A percentile compares a stretch with the other conserved stretches of the same genome.
Evolutionary conservation across 768 basidiomycete genomes (phyloP).

Genomic region (Chalciporus chontae): DNA sequence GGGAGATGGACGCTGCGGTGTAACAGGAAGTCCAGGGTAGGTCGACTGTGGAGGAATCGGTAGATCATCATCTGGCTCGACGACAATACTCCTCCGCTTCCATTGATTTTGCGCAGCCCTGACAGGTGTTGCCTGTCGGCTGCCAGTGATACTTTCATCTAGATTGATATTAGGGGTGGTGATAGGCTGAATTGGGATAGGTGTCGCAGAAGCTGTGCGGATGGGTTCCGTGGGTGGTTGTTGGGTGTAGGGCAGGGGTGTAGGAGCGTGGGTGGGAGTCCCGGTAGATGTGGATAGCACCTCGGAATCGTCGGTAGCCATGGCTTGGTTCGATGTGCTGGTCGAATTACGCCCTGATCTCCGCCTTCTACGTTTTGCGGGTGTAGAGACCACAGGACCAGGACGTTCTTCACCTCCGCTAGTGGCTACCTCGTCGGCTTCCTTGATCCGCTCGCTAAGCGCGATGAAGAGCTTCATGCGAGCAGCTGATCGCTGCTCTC

Average conservation of each 20-base stretch:
- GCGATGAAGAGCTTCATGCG: constrained; percentile 64
- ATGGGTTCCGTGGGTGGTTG: constrained; percentile 24
- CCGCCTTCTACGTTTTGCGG: constrained; percentile 54
- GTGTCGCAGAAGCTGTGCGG: constrained; percentile 28
- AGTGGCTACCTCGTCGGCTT: constrained; percentile 59
- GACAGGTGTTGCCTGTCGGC: constrained; percentile 33
- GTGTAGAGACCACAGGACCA: constrained; percentile 35
- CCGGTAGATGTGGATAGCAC: constrained; percentile 44
- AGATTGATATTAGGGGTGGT: constrained; percentile 25
- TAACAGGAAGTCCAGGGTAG: constrained; percentile 39
- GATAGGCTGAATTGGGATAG: constrained; percentile 28
- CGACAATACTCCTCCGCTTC: constrained; percentile 57
- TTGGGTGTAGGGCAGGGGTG: constrained; percentile 44
- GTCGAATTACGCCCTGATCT: constrained; percentile 44
- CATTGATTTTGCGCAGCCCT: constrained; percentile 38
- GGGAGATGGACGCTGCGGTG: constrained; percentile 39
- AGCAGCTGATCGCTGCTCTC: constrained; percentile 73
- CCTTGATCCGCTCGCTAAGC: constrained; percentile 55
- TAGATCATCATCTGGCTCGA: constrained; percentile 68
- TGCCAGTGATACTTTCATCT: constrained; percentile 29
- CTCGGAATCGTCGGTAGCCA: constrained; percentile 47
- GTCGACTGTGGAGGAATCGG: constrained; percentile 37
- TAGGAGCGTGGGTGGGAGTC: constrained; percentile 55
- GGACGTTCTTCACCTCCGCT: constrained; percentile 55
- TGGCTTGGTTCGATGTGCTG: constrained; percentile 36